These are phyloP conservation scores for Eucalyptus rudis DNA, from an alignment of 345 rosid species.

Conservation along the genomic window DNA sequence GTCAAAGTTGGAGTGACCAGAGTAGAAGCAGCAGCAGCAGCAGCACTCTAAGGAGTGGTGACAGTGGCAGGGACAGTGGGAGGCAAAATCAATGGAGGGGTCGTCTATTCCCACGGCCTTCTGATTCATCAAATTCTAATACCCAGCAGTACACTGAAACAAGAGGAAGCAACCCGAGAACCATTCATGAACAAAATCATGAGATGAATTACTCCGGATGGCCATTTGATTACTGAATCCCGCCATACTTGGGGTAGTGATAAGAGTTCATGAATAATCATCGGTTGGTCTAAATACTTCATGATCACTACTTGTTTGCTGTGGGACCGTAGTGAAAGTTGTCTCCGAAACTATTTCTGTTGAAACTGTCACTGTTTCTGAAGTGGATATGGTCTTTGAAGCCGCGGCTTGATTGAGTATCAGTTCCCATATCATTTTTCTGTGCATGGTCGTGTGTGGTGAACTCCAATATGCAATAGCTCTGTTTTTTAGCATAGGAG, in stretches of 20 bases:
- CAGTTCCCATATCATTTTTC: not conserved
- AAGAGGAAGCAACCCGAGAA: not conserved
- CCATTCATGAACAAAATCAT: not conserved
- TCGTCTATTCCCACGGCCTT: not conserved
- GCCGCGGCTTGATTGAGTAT: not conserved
- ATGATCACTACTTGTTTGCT: not conserved
- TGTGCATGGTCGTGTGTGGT: not conserved
- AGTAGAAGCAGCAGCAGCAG: not conserved
- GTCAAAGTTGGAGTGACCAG: not conserved
- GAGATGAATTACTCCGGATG: conserved; percentile 4
- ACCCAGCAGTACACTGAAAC: not conserved
- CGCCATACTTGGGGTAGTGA: not conserved
- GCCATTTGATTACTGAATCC: not conserved
- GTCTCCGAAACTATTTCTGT: not conserved
- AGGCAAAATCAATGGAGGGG: not conserved
- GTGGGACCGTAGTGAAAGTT: not conserved
- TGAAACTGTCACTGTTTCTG: not conserved
- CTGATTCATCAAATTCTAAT: not conserved
- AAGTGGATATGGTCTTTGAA: not conserved
- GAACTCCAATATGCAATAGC: not conserved
- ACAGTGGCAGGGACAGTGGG: not conserved
- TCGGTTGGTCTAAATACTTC: not conserved
- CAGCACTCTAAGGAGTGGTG: not conserved
- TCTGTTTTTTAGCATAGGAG: not conserved
- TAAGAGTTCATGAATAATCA: not conserved